Evolutionary conservation across 768 basidiomycete genomes (phyloP).

Genomic region (Lentinula guzmanii): DNA sequence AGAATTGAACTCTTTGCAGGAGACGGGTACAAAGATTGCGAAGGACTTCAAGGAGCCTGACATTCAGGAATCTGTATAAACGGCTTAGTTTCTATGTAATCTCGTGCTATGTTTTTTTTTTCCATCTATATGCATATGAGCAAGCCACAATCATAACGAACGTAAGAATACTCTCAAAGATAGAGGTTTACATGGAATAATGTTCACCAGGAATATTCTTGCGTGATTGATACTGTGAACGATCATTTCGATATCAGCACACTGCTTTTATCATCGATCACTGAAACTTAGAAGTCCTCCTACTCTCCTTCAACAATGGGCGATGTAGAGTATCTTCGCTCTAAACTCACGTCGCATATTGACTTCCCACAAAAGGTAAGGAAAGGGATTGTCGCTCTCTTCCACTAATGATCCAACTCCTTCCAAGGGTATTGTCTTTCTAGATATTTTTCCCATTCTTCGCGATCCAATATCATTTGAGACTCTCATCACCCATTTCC

Average conservation of each 20-base stretch:
- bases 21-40: constrained; percentile 89
- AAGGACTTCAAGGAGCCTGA: constrained; percentile 99
- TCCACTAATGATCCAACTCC: neutral
- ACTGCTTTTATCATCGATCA: too few species aligned
- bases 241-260: too few species aligned
- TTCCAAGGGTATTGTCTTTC: constrained; percentile 77
- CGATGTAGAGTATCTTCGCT: constrained; percentile 68
- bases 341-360: constrained; percentile 51
- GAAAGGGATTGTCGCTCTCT: neutral
- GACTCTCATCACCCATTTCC: constrained; percentile 82
- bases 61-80: constrained; percentile 84
- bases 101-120: neutral
- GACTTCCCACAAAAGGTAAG: constrained; percentile 90
- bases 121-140: constrained; percentile 7
- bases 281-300: neutral
- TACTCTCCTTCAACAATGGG: constrained; percentile 40
- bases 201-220: neutral
- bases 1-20: constrained; percentile 38
- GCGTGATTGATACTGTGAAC: too few species aligned
- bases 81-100: constrained; percentile 6
- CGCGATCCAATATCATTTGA: constrained; percentile 84
- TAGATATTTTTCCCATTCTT: constrained; percentile 94
- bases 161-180: neutral
- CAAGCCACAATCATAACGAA: neutral
- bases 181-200: neutral